A percentile compares a stretch with the other conserved stretches of the same genome.
Evolutionary conservation across 805 yeast species (phyloP).

Genomic region (Spathaspora girioi): DNA sequence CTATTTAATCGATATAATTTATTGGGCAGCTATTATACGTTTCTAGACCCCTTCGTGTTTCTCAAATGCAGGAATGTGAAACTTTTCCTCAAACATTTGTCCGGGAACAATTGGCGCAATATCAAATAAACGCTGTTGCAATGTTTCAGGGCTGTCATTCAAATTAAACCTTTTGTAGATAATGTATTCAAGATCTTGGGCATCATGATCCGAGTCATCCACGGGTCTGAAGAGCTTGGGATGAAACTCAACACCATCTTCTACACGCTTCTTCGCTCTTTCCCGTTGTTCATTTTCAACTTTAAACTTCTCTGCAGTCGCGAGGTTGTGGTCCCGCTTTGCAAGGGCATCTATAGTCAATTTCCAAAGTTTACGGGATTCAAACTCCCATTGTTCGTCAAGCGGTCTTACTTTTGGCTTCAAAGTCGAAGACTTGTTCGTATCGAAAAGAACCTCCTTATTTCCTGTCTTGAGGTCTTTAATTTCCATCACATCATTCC

Average conservation of each 20-base stretch:
- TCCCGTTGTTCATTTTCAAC: conserved; percentile 87
- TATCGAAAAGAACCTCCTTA: conserved; percentile 40
- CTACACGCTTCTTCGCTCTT: conserved; percentile 67
- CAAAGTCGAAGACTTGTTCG: conserved; percentile 47
- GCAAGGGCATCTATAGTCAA: conserved; percentile 80
- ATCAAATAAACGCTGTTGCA: conserved; percentile 54
- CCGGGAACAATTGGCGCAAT: conserved; percentile 84
- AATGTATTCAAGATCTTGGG: conserved; percentile 56
- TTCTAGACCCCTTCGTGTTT: conserved; percentile 24
- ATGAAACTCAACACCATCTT: conserved; percentile 74
- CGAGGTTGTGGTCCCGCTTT: conserved; percentile 69
- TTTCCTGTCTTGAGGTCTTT: conserved; percentile 46
- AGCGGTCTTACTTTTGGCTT: conserved; percentile 75
- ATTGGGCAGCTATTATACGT: too few relatives aligned
- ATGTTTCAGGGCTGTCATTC: conserved; percentile 45
- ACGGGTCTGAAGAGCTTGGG: conserved; percentile 68
- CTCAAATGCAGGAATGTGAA: conserved; percentile 64
- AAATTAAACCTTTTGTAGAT: conserved; percentile 59
- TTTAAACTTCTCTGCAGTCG: conserved; percentile 83
- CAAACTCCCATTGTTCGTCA: conserved; percentile 74
- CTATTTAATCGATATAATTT: neutral
- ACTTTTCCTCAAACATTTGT: conserved; percentile 60
- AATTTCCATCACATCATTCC: conserved; percentile 84
- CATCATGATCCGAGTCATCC: conserved; percentile 9
- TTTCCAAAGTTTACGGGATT: conserved; percentile 81